Percentiles rank a stretch among this genome's conserved stretches.
Evolutionary conservation across 192 early-diverging fungal genomes (phyloP).

Genomic region (Coemansia biformis): DNA sequence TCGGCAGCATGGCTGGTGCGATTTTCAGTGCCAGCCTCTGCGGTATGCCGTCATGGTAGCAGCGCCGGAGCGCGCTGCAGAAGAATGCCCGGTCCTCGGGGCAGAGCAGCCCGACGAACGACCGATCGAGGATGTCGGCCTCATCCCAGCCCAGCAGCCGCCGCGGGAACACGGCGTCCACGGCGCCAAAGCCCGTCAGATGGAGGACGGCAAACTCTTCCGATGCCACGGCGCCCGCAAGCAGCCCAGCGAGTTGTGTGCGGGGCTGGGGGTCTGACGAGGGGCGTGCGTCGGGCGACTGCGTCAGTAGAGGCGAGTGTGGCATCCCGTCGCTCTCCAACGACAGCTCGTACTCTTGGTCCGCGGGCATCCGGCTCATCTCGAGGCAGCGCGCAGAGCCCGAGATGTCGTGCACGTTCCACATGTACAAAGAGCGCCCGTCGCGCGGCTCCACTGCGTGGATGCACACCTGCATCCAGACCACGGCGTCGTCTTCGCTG

Average conservation of each 20-base stretch:
- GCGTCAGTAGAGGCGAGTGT: constrained; percentile 32
- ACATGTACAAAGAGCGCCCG: constrained; percentile 18
- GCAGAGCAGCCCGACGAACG: constrained; percentile 35
- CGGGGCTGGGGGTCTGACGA: constrained; percentile 10
- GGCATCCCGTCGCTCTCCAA: constrained; percentile 44
- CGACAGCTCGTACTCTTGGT: constrained; percentile 27
- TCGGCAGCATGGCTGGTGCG: constrained; percentile 3
- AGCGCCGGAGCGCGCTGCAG: constrained; percentile 34
- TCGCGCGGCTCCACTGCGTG: constrained; percentile 13
- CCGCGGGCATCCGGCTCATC: constrained; percentile 9
- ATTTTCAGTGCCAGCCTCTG: constrained; percentile 37
- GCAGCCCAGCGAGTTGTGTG: constrained; percentile 16
- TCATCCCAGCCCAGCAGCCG: constrained; percentile 39
- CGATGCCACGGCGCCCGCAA: constrained; percentile 15
- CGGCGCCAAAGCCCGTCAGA: constrained; percentile 41
- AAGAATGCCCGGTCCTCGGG: constrained; percentile 38
- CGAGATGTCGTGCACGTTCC: constrained; percentile 43
- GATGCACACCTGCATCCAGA: constrained; percentile 43
- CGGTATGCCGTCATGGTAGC: constrained; percentile 37
- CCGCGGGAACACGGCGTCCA: constrained; percentile 45
- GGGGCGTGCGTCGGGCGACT: constrained; percentile 7
- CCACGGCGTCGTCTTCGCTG: constrained; percentile 18
- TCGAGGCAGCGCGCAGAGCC: constrained; percentile 33
- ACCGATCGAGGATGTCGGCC: constrained; percentile 31
- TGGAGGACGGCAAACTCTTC: constrained; percentile 34